phyloP scores from a whole-genome alignment of 148 eudicot species.

The Chenopodium suecicum region DNA sequence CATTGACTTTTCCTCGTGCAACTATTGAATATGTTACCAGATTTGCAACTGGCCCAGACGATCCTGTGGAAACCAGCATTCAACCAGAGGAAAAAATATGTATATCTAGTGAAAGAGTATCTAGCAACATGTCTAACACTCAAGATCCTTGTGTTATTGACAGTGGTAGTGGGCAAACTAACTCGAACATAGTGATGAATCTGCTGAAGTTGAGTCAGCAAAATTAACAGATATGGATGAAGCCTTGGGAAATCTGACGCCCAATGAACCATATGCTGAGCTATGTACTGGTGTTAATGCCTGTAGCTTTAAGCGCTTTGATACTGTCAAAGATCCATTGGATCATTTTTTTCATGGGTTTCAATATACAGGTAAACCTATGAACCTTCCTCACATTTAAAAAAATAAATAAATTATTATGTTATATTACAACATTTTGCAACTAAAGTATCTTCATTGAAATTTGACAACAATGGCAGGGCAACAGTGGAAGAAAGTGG shows the following conservation, averaged over 20 bases:
- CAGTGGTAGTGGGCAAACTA: constrained; percentile 27
- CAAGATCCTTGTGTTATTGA: constrained; percentile 40
- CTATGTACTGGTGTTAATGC: constrained; percentile 25
- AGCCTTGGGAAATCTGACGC: constrained; percentile 35
- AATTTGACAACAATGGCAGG: constrained; percentile 38
- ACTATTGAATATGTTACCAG: constrained; percentile 76
- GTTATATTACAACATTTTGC: neutral
- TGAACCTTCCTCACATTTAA: neutral
- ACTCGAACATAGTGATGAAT: constrained; percentile 30
- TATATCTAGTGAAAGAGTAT: constrained; percentile 33
- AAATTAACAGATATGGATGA: constrained; percentile 38
- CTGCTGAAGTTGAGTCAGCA: constrained; percentile 29
- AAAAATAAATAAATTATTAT: no score
- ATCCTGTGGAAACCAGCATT: constrained; percentile 39
- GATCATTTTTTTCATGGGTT: constrained; percentile 72
- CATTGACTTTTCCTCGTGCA: constrained; percentile 72
- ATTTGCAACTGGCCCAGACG: constrained; percentile 56
- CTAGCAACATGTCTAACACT: constrained; percentile 35
- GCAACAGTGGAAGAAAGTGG: constrained; percentile 80
- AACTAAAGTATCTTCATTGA: neutral
- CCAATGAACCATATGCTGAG: constrained; percentile 23
- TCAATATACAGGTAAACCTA: constrained; percentile 48
- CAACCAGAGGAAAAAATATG: constrained; percentile 32
- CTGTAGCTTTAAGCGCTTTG: constrained; percentile 78
- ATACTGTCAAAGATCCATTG: constrained; percentile 73